Conservation (phyloP, 441 rosid genomes). For the Pelargonium fulgidum region DNA sequence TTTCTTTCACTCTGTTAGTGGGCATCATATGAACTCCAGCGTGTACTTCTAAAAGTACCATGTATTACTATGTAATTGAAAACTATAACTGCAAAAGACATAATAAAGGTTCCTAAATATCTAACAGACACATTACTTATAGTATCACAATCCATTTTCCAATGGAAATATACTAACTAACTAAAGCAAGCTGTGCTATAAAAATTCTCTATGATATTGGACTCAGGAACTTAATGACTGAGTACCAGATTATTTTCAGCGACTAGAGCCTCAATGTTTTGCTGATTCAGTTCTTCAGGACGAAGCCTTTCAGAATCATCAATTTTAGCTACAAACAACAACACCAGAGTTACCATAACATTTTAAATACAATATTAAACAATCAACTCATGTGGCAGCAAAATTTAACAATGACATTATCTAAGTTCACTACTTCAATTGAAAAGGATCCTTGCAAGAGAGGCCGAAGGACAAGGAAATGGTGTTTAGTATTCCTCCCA, state of each 20-base stretch:
- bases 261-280: constrained; percentile 91
- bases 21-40: background rate
- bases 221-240: constrained; percentile 13
- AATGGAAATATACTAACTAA: background rate
- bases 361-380: background rate
- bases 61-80: background rate
- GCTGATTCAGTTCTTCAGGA: constrained; percentile 96
- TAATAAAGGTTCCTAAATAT: background rate
- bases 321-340: constrained; percentile 44
- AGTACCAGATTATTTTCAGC: constrained; percentile 94
- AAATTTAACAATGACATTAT: no score
- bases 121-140: background rate
- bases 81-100: background rate
- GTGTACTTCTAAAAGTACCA: background rate
- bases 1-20: background rate
- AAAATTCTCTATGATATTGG: constrained; percentile 3
- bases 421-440: no score
- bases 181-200: background rate
- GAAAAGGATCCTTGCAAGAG: no score
- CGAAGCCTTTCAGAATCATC: constrained; percentile 85
- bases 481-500: no score
- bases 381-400: no score
- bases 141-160: background rate
- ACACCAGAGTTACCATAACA: constrained; percentile 10
- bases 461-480: no score